Conservation (phyloP, 192 early-diverging fungal genomes). For the Ambispora gerdemannii region DNA sequence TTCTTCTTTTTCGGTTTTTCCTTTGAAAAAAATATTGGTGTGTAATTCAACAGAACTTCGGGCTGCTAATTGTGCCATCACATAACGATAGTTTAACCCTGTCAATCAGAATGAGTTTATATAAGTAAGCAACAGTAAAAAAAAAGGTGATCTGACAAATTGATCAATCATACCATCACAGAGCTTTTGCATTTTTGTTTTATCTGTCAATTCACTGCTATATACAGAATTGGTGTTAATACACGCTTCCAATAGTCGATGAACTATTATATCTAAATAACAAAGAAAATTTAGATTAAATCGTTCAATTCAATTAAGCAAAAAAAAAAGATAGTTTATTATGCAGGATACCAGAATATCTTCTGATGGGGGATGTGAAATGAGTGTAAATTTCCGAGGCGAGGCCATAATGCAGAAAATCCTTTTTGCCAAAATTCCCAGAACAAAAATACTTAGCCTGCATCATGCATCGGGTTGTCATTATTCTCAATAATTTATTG, state of each 20-base stretch:
- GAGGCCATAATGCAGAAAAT: constrained; percentile 90
- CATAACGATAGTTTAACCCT: constrained; percentile 87
- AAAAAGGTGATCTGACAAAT: too few species aligned
- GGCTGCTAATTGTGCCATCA: constrained; percentile 93
- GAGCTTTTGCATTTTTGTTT: constrained; percentile 75
- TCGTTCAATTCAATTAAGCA: too few species aligned
- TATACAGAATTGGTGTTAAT: constrained; percentile 47
- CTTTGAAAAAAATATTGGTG: constrained; percentile 95
- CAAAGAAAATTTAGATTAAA: constrained; percentile 21
- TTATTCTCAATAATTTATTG: constrained; percentile 94
- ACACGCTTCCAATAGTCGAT: constrained; percentile 71
- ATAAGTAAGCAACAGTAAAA: too few species aligned
- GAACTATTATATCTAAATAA: constrained; percentile 82
- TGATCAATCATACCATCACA: constrained; percentile 59
- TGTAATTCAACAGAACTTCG: constrained; percentile 94
- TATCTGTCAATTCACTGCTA: constrained; percentile 78
- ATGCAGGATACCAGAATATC: constrained; percentile 70
- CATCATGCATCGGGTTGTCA: constrained; percentile 94
- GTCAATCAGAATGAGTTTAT: constrained; percentile 35
- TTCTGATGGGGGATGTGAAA: constrained; percentile 98
- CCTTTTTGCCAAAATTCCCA: constrained; percentile 58
- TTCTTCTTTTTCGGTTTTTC: constrained; percentile 80
- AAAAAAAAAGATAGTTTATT: background rate
- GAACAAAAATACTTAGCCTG: constrained; percentile 97
- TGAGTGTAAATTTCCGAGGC: constrained; percentile 94